Conservation (phyloP, 2,329 filamentous ascomycete genomes). For the Zalaria sp. region DNA sequence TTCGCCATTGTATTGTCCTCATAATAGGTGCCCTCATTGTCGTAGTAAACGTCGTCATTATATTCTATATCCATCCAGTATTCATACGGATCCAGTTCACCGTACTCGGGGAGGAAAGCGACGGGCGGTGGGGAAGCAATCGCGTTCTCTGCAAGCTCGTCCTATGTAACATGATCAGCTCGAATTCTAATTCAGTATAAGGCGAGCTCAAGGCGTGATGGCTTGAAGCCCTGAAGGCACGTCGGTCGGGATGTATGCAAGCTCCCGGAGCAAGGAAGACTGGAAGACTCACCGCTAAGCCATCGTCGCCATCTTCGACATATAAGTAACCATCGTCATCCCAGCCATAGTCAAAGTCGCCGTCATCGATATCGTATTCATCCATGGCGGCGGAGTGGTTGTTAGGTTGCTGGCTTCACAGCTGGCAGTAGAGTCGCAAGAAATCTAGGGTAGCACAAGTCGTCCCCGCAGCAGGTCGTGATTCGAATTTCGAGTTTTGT, state of each 20-base stretch:
- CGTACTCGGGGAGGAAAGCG: constrained; percentile 16
- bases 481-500: too few species aligned
- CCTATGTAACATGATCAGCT: constrained; percentile 13
- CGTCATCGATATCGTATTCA: constrained; percentile 25
- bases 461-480: too few species aligned
- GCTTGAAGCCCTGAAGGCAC: too few species aligned
- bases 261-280: neutral
- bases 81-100: constrained; percentile 32
- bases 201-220: neutral
- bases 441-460: too few species aligned
- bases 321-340: constrained; percentile 29
- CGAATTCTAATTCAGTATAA: neutral
- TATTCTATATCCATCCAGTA: constrained; percentile 36
- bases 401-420: too few species aligned
- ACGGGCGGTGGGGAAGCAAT: constrained; percentile 27
- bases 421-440: too few species aligned
- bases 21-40: constrained; percentile 11
- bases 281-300: constrained; percentile 18
- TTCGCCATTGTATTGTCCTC: constrained; percentile 1
- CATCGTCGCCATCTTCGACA: constrained; percentile 27
- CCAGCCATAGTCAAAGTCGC: constrained; percentile 21
- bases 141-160: constrained; percentile 35
- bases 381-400: constrained; percentile 4
- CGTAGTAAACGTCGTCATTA: constrained; percentile 31
- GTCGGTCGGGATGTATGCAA: neutral